phyloP scores from a whole-genome alignment of 2,329 filamentous ascomycete genomes.

The Cladophialophora chaetospira region DNA sequence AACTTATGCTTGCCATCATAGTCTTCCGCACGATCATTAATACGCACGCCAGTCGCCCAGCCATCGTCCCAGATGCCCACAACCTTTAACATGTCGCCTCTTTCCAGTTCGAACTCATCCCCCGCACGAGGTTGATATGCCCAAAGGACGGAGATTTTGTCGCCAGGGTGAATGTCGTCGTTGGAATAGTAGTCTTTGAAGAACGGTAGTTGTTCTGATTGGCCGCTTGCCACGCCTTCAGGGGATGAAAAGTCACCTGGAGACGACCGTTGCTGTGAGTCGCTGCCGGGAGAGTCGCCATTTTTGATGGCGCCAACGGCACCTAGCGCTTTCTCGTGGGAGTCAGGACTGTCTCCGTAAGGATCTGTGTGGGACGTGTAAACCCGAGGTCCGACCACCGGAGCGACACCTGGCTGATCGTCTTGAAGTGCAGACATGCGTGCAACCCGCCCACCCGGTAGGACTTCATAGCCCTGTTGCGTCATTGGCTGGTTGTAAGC shows the following conservation, averaged over 20 bases:
- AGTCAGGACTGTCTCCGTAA: slow-evolving; percentile 71
- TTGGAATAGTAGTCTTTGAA: slow-evolving; percentile 99
- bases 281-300: slow-evolving; percentile 86
- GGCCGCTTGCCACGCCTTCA: slow-evolving; percentile 78
- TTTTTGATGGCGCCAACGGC: slow-evolving; percentile 58
- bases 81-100: slow-evolving; percentile 97
- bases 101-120: slow-evolving; percentile 90
- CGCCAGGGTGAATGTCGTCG: slow-evolving; percentile 89
- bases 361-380: slow-evolving; percentile 64
- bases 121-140: slow-evolving; percentile 92
- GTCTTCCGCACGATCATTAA: slow-evolving; percentile 82
- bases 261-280: slow-evolving; percentile 73
- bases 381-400: slow-evolving; percentile 51
- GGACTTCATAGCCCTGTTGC: slow-evolving; percentile 65
- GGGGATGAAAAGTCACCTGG: slow-evolving; percentile 83
- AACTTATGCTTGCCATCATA: slow-evolving; percentile 76
- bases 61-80: slow-evolving; percentile 99
- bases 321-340: slow-evolving; percentile 56
- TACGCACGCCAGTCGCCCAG: slow-evolving; percentile 90
- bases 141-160: slow-evolving; percentile 90
- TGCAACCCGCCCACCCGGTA: slow-evolving; percentile 86
- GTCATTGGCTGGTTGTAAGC: slow-evolving; percentile 42
- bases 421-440: slow-evolving; percentile 90
- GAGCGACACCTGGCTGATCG: slow-evolving; percentile 46
- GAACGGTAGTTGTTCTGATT: slow-evolving; percentile 91